phyloP scores from a whole-genome alignment of 495 filamentous ascomycete genomes.

The Hypoxylon intermedium region DNA sequence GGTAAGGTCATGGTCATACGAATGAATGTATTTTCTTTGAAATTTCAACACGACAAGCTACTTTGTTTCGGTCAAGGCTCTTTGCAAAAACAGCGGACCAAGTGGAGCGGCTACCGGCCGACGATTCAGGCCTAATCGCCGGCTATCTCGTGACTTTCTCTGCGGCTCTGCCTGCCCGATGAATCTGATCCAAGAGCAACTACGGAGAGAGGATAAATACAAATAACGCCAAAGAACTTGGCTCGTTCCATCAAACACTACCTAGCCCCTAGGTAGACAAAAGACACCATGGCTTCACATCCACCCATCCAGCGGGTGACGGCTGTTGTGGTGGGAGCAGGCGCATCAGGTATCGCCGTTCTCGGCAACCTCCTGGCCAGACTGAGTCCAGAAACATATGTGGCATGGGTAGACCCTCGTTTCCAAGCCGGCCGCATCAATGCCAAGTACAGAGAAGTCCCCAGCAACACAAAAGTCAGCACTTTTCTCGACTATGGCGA shows the following conservation, averaged over 20 bases:
- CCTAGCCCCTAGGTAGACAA: no score
- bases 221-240: no score
- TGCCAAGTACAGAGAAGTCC: constrained; percentile 63
- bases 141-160: no score
- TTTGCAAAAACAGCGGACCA: no score
- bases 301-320: neutral
- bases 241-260: no score
- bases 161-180: no score
- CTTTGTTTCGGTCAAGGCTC: no score
- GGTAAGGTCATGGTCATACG: no score
- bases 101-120: neutral
- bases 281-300: neutral
- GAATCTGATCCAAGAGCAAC: no score
- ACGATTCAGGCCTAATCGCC: neutral
- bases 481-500: constrained; percentile 60
- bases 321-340: constrained; percentile 64
- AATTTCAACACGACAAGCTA: no score
- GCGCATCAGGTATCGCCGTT: constrained; percentile 63
- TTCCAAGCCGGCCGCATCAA: constrained; percentile 62
- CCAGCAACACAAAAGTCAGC: constrained; percentile 60
- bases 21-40: no score
- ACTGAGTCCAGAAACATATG: constrained; percentile 43
- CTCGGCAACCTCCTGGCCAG: constrained; percentile 62
- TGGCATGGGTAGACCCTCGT: constrained; percentile 62
- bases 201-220: no score